Percentiles rank a stretch among this genome's conserved stretches.
Conservation (phyloP, 1,284 basidiomycete genomes). For the Apiotrichum akiyoshidainum region DNA sequence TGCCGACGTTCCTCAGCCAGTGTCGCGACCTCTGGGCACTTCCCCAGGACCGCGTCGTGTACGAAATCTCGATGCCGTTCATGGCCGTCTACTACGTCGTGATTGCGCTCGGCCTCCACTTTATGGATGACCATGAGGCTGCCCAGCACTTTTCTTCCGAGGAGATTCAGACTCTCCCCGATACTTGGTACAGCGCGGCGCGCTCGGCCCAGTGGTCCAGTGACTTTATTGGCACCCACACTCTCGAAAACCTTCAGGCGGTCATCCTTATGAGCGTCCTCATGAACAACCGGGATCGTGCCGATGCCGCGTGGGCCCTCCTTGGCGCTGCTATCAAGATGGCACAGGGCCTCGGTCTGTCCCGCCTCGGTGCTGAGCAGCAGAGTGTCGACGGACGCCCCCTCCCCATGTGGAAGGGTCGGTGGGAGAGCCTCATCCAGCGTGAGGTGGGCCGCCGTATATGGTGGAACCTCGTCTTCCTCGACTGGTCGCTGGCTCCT, state of each 20-base stretch:
- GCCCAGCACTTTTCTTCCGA: conserved; percentile 42
- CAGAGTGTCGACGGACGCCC: conserved; percentile 42
- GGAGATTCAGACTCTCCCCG: conserved; percentile 41
- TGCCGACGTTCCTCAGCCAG: conserved; percentile 48
- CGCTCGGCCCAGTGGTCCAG: conserved; percentile 44
- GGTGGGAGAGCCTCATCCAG: conserved; percentile 51
- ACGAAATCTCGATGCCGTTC: conserved; percentile 49
- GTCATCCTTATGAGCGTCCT: conserved; percentile 48
- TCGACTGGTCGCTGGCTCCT: conserved; percentile 50
- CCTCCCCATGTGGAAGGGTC: conserved; percentile 49
- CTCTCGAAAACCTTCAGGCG: conserved; percentile 47
- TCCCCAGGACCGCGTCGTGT: conserved; percentile 38
- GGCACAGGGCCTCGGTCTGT: conserved; percentile 52
- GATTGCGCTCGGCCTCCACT: conserved; percentile 49
- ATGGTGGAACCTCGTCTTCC: conserved; percentile 52
- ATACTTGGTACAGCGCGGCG: conserved; percentile 46
- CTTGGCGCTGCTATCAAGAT: conserved; percentile 53
- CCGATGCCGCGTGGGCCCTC: conserved; percentile 51
- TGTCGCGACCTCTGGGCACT: conserved; percentile 50
- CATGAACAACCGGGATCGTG: conserved; percentile 51
- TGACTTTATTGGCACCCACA: conserved; percentile 50
- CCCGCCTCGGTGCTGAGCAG: conserved; percentile 50
- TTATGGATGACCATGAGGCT: conserved; percentile 47
- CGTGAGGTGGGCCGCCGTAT: conserved; percentile 50
- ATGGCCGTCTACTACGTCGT: conserved; percentile 47